These are phyloP conservation scores for Parmelia sp. DNA, from an alignment of 495 filamentous ascomycete genomes.

Conservation along the genomic window DNA sequence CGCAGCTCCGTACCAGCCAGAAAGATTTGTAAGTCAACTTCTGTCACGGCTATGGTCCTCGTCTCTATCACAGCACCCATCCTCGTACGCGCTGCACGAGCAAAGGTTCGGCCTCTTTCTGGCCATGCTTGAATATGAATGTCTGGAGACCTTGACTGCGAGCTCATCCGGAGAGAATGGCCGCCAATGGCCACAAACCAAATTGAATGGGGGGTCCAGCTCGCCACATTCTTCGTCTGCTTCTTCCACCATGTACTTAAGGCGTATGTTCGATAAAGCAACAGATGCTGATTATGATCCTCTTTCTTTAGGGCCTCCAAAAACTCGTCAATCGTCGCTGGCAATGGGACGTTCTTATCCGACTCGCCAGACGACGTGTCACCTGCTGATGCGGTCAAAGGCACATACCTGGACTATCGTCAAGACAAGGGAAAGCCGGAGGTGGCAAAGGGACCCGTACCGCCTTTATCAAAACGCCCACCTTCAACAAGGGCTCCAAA, in stretches of 20 bases:
- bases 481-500: slow-evolving; percentile 26
- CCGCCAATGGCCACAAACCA: not conserved
- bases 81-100: not conserved
- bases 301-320: slow-evolving; percentile 9
- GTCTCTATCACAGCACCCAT: not conserved
- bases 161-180: not conserved
- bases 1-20: slow-evolving; percentile 26
- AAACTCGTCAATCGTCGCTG: slow-evolving; percentile 10
- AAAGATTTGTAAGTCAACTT: slow-evolving; percentile 37
- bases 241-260: not conserved
- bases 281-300: slow-evolving; percentile 9
- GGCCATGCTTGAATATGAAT: not conserved
- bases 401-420: slow-evolving; percentile 37
- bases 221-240: not conserved
- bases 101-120: not conserved
- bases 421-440: slow-evolving; percentile 37
- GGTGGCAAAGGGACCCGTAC: slow-evolving; percentile 26
- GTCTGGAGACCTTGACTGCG: too few relatives aligned
- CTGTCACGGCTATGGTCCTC: not conserved
- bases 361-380: slow-evolving; percentile 41
- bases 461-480: slow-evolving; percentile 14
- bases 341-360: slow-evolving; percentile 37
- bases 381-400: slow-evolving; percentile 39
- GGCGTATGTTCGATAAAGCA: not conserved
- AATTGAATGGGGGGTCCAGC: too few relatives aligned